Evolutionary conservation across 768 basidiomycete genomes (phyloP).

Genomic region (Fomitopsis pulvina): DNA sequence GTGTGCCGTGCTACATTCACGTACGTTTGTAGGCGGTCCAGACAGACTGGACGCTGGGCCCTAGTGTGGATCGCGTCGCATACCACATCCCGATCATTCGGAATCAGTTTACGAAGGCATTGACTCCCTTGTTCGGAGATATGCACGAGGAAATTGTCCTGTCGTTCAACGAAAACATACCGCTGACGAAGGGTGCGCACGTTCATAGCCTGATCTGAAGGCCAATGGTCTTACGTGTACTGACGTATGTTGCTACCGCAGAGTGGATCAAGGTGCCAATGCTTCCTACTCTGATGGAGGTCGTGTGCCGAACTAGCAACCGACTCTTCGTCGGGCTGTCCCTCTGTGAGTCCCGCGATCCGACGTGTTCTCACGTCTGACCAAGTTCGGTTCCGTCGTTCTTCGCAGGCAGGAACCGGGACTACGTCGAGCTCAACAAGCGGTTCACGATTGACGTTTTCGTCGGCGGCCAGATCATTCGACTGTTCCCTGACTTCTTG

Average conservation of each 20-base stretch:
- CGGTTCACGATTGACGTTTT: slow-evolving; percentile 28
- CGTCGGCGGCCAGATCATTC: slow-evolving; percentile 25
- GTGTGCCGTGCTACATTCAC: background rate
- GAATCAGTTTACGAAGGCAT: slow-evolving; percentile 28
- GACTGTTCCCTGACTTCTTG: slow-evolving; percentile 34
- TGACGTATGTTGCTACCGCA: slow-evolving; percentile 8
- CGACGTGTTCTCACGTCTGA: background rate
- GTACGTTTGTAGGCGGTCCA: slow-evolving; percentile 27
- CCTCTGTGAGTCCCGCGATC: slow-evolving; percentile 28
- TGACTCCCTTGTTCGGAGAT: slow-evolving; percentile 30
- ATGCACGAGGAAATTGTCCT: slow-evolving; percentile 38
- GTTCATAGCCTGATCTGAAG: background rate
- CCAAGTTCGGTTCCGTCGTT: background rate
- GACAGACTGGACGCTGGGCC: slow-evolving; percentile 32
- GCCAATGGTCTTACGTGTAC: background rate
- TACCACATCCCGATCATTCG: slow-evolving; percentile 28
- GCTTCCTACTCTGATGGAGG: slow-evolving; percentile 24
- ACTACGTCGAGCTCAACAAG: slow-evolving; percentile 28
- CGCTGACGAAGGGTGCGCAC: slow-evolving; percentile 5
- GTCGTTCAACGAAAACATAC: slow-evolving; percentile 35
- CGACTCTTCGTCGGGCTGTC: slow-evolving; percentile 40
- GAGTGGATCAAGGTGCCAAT: slow-evolving; percentile 30
- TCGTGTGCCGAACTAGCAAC: slow-evolving; percentile 34
- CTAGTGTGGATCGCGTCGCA: slow-evolving; percentile 19
- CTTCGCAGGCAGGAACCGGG: slow-evolving; percentile 31